A percentile compares a stretch with the other conserved stretches of the same genome.
phyloP scores from a whole-genome alignment of 2,329 filamentous ascomycete species.

The Cordyceps cicadae region DNA sequence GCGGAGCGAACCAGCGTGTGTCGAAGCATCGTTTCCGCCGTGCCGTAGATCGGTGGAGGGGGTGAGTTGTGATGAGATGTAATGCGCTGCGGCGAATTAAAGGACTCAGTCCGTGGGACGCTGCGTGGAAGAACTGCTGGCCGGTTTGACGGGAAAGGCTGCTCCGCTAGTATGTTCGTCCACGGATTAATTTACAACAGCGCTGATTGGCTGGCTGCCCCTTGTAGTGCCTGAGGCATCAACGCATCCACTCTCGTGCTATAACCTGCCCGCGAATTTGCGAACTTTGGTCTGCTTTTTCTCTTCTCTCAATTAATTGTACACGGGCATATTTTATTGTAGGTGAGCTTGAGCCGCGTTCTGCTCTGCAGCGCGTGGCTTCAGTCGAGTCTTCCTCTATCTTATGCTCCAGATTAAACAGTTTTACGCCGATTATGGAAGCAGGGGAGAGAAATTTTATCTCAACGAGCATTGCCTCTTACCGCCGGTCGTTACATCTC shows the following conservation, averaged over 20 bases:
- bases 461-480: conserved; percentile 59
- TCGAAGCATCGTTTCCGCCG: conserved; percentile 60
- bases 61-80: conserved; percentile 30
- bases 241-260: conserved; percentile 13
- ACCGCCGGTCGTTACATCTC: conserved; percentile 64
- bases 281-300: conserved; percentile 23
- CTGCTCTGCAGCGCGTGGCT: conserved; percentile 32
- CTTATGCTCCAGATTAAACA: conserved; percentile 56
- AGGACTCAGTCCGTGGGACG: conserved; percentile 34
- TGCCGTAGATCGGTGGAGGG: conserved; percentile 36
- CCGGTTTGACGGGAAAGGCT: conserved; percentile 29
- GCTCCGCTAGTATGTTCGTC: conserved; percentile 27
- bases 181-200: conserved; percentile 35
- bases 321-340: conserved; percentile 64
- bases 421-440: conserved; percentile 61
- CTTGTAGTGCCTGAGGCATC: conserved; percentile 30
- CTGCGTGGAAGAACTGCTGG: conserved; percentile 27
- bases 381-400: conserved; percentile 63
- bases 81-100: conserved; percentile 27
- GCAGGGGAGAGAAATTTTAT: conserved; percentile 51
- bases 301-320: conserved; percentile 45
- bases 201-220: conserved; percentile 31
- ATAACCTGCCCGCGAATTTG: conserved; percentile 11
- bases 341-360: conserved; percentile 52
- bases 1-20: conserved; percentile 60